A percentile compares a stretch with the other conserved stretches of the same genome.
Conservation (phyloP, 805 yeast species). For the Jamesozyma hellenica region DNA sequence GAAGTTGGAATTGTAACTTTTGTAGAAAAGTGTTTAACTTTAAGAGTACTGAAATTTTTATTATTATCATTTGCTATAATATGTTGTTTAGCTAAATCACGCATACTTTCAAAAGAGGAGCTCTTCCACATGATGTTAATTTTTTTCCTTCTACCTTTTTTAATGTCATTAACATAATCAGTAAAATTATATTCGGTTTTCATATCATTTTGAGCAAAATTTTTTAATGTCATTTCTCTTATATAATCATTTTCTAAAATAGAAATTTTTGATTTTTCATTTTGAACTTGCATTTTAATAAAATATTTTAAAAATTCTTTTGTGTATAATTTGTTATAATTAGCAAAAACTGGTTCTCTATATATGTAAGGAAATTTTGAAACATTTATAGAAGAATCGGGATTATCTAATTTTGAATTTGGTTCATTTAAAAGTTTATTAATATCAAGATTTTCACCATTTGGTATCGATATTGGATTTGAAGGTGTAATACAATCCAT, state of each 20-base stretch:
- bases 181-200: slow-evolving; percentile 12
- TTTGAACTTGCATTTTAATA: slow-evolving; percentile 24
- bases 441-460: slow-evolving; percentile 72
- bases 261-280: slow-evolving; percentile 16
- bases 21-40: no score
- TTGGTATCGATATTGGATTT: slow-evolving; percentile 55
- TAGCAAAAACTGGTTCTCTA: slow-evolving; percentile 26
- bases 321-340: slow-evolving; percentile 21
- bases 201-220: slow-evolving; percentile 8
- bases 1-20: no score
- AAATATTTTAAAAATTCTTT: slow-evolving; percentile 20
- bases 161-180: slow-evolving; percentile 19
- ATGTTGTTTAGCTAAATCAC: slow-evolving; percentile 6
- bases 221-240: slow-evolving; percentile 8
- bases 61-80: background rate
- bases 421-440: slow-evolving; percentile 36
- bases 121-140: slow-evolving; percentile 15
- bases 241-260: slow-evolving; percentile 19
- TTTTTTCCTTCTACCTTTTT: slow-evolving; percentile 13
- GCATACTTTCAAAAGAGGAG: slow-evolving; percentile 1
- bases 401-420: slow-evolving; percentile 17
- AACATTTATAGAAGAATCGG: slow-evolving; percentile 14
- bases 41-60: no score
- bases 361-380: slow-evolving; percentile 13
- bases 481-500: slow-evolving; percentile 89